Evolutionary conservation across 148 eudicot species (phyloP), one percentile per base, ranked within the genome.

Genomic region (Tetragonia tetragonoides): DNA sequence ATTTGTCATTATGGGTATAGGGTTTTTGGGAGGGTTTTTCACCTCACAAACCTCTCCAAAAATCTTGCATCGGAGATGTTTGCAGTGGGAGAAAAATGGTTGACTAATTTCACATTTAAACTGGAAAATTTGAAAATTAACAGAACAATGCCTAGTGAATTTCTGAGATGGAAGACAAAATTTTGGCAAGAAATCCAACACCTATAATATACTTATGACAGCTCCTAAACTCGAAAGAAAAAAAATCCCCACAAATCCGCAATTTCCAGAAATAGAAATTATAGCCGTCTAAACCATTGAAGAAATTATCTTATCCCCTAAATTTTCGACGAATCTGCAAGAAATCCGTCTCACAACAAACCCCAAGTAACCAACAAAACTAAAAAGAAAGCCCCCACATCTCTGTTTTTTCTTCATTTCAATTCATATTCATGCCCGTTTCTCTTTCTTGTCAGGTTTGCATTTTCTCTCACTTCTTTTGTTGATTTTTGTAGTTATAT

Each of bases 301-400:
- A n/a, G n/a, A 16, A 15, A 9, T 11, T 60, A 39, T 59, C 21
- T 21, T 53, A 6, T 10, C 34, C 17, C 78, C 78, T 63, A 64
- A 64, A 75, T 63, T 75, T 75, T 75, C 78, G 78, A 75, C 41
- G 69, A 63, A 75, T 63, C 78, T 75, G 77, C 77, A 75, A 62
- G 15, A 75, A 75, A 61, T 75, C 69, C 77, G 77, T 75, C 41
- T 44, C 57, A 42, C 41, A 39, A 3, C 51, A 68, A 68, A 65
- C 39, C 42, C 42, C 18, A 75, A 23, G 5, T 7, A 53, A 57
- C 21, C 15, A 47, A 51, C 44, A 34, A 18, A 34, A 28, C 44
- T 44, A 72, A 64, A 63, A 28, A 18, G 6, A 75, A 47, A 14
- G 10, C 24, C 24, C 1, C 69, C 42, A 59, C 8, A 53, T 18